Conservation (phyloP, 2,329 filamentous ascomycete genomes). For the Coleophoma crateriformis region DNA sequence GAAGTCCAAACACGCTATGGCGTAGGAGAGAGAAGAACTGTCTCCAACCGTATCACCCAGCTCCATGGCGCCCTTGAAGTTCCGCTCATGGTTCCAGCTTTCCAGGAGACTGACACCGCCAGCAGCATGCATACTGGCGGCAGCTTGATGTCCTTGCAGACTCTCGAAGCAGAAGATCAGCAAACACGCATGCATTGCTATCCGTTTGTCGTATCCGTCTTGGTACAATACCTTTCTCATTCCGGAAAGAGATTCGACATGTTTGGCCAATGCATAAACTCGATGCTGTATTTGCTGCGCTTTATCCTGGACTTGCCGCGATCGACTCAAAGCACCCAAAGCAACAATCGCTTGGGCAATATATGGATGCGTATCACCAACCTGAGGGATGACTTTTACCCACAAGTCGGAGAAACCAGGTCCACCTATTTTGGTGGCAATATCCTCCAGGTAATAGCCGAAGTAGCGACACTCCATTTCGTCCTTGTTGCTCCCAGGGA, state of each 20-base stretch:
- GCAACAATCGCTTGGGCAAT: constrained; percentile 13
- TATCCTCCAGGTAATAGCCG: constrained; percentile 11
- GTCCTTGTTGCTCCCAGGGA: background rate
- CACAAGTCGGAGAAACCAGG: constrained; percentile 9
- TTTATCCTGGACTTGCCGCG: background rate
- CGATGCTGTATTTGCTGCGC: background rate
- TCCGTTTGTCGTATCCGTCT: background rate
- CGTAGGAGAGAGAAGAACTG: background rate
- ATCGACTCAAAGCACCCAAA: constrained; percentile 10
- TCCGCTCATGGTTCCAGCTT: background rate
- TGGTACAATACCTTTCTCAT: constrained; percentile 1
- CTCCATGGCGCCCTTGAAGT: background rate
- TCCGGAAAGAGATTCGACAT: constrained; percentile 1
- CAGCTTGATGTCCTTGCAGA: constrained; percentile 5
- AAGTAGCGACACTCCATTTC: constrained; percentile 10
- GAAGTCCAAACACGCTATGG: background rate
- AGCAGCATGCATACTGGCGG: constrained; percentile 3
- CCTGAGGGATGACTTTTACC: constrained; percentile 13
- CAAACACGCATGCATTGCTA: constrained; percentile 4
- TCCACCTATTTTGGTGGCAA: constrained; percentile 8
- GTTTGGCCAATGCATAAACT: constrained; percentile 4
- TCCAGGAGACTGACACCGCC: constrained; percentile 2
- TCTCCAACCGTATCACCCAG: background rate
- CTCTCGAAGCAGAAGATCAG: constrained; percentile 8
- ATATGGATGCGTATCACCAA: constrained; percentile 9